Base-by-base conservation (phyloP, 495 filamentous ascomycete species). In the Oleoguttula mirabilis region DNA sequence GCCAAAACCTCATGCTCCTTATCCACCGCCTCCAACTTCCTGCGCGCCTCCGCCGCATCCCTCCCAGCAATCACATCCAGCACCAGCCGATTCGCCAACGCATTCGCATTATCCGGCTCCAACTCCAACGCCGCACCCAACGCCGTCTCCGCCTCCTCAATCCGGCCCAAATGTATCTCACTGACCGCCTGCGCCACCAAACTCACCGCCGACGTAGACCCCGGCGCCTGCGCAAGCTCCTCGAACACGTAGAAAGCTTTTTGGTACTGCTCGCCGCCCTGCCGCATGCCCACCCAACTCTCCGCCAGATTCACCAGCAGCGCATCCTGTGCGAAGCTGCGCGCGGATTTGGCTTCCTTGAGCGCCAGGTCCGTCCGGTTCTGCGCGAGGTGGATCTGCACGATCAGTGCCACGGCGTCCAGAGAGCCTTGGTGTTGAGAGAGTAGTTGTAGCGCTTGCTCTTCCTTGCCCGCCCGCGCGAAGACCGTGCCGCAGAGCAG, bases 231-330 rank as follows among this genome's bases (percentile, higher is more conserved):
- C 16, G 90, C 90, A 28, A 98, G 76, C 62, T 98, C 90, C 64
- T 95, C 88, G 58, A 85, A 98, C 52, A 98, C 88, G 71, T 98
- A 98, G 67, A 90, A 98, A 25, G 88, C 82, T 51, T 85, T 81
- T 61, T 96, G 90, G 67, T 96, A 98, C 61, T 83, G 87, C 48
- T 95, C 88, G 56, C 90, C 90, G 84, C 93, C 87, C 62, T 90
- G 60, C 56, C 88, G 70, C 65, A 95, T 60, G 4, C 85, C 88
- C 55, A 94, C 80, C 88, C 88, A 98, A 8, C 83, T 84, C 62
- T 98, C 90, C 24, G 87, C 88, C 41, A 98, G 61, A 59, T 98
- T 98, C 46, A 96, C 83, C 28, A 95, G 72, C 22, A 95, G 65
- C 51, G 79, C 90, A 59, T 98, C 90, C 63, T 98, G 90, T 3